These are phyloP conservation scores for Hericium rajendrae DNA, from an alignment of 768 basidiomycete species.

Conservation along the genomic window DNA sequence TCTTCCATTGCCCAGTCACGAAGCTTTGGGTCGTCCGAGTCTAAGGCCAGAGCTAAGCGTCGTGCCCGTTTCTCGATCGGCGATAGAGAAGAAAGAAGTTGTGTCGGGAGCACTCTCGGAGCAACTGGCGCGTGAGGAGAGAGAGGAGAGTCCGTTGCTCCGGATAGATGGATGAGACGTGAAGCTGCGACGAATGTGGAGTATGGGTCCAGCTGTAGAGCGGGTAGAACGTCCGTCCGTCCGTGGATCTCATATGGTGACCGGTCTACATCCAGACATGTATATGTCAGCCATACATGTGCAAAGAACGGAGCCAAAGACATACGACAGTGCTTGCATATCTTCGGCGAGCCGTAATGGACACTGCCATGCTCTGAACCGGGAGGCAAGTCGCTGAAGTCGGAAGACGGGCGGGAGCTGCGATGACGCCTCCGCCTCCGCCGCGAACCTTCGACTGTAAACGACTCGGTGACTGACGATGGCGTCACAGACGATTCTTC, in stretches of 20 bases:
- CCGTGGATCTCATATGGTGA: slow-evolving; percentile 10
- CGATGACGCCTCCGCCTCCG: neutral
- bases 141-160: slow-evolving; percentile 7
- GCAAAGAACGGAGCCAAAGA: neutral
- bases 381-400: neutral
- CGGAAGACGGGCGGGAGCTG: neutral
- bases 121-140: neutral
- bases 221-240: slow-evolving; percentile 14
- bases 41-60: slow-evolving; percentile 10
- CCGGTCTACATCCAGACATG: slow-evolving; percentile 1
- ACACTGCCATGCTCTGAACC: neutral
- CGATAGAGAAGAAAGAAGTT: slow-evolving; percentile 9
- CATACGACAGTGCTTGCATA: slow-evolving; percentile 1
- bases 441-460: neutral
- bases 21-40: slow-evolving; percentile 12
- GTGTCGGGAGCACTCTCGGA: slow-evolving; percentile 4
- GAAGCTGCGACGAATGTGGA: slow-evolving; percentile 15
- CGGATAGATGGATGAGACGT: slow-evolving; percentile 9
- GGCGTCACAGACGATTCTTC: slow-evolving; percentile 9
- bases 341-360: slow-evolving; percentile 1
- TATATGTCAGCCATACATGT: neutral
- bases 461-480: slow-evolving; percentile 4
- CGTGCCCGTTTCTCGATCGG: slow-evolving; percentile 8
- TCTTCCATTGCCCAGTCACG: slow-evolving; percentile 14
- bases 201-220: slow-evolving; percentile 13